These are phyloP conservation scores for Phaeomoniella chlamydospora DNA, from an alignment of 2,329 filamentous ascomycete species.

Conservation along the genomic window DNA sequence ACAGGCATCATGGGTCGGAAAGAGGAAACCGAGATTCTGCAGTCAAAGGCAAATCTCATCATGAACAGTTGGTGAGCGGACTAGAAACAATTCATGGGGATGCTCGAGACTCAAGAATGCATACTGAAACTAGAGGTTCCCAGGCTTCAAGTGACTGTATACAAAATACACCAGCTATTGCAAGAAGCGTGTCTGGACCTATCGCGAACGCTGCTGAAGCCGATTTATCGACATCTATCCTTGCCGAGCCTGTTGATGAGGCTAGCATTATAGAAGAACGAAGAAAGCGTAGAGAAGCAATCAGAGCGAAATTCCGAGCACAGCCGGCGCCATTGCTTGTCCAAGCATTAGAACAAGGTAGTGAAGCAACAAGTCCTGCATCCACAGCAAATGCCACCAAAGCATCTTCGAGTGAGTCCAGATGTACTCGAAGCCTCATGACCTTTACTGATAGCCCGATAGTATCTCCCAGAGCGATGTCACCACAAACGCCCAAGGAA, in stretches of 20 bases:
- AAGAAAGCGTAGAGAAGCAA: constrained; percentile 68
- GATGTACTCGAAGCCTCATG: constrained; percentile 13
- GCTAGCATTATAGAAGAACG: constrained; percentile 73
- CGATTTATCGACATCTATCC: neutral
- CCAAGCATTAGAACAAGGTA: constrained; percentile 54
- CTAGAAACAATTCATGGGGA: constrained; percentile 44
- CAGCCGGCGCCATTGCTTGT: constrained; percentile 60
- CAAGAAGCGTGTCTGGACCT: neutral
- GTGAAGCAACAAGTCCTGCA: constrained; percentile 39
- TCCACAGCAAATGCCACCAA: constrained; percentile 23
- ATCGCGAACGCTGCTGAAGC: neutral
- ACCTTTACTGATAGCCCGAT: constrained; percentile 23
- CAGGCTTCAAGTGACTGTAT: neutral
- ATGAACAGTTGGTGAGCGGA: constrained; percentile 50
- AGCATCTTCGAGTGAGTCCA: constrained; percentile 9
- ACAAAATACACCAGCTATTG: neutral
- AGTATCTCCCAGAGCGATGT: constrained; percentile 22
- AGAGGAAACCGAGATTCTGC: constrained; percentile 12
- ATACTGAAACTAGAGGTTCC: constrained; percentile 48
- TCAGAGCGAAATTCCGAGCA: constrained; percentile 64
- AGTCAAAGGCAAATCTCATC: constrained; percentile 34
- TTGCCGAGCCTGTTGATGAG: constrained; percentile 44
- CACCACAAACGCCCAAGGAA: constrained; percentile 35
- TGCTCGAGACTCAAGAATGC: constrained; percentile 43
- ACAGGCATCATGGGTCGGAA: constrained; percentile 5